Evolutionary conservation across 768 basidiomycete species (phyloP).

Genomic region (Amanita muscaria): DNA sequence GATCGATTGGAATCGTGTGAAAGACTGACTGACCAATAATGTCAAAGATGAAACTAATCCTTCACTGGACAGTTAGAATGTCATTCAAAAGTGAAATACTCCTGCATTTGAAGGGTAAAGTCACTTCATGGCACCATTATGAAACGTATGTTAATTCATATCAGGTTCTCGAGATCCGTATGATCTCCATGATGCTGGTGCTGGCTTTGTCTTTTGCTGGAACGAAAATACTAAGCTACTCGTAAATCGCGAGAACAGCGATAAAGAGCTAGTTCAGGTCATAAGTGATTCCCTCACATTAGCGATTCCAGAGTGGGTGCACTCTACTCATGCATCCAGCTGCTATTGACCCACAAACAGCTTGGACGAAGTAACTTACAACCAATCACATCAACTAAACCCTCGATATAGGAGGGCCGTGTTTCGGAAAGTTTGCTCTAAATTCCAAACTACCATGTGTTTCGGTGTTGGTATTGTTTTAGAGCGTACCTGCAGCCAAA

Average conservation of each 20-base stretch:
- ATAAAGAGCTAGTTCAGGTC: conserved; percentile 77
- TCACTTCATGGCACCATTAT: not conserved
- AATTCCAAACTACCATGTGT: conserved; percentile 73
- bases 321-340: not conserved
- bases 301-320: conserved; percentile 73
- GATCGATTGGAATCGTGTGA: conserved; percentile 1
- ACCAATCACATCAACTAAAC: conserved; percentile 6
- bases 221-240: conserved; percentile 62
- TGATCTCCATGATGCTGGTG: conserved; percentile 54
- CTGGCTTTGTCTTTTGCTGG: conserved; percentile 86
- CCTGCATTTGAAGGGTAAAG: conserved; percentile 77
- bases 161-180: conserved; percentile 81
- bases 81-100: conserved; percentile 66
- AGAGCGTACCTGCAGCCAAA: conserved; percentile 71
- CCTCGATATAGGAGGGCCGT: conserved; percentile 18
- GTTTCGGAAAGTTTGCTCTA: conserved; percentile 71
- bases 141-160: not conserved
- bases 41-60: conserved; percentile 56
- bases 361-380: conserved; percentile 18
- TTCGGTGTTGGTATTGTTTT: conserved; percentile 80
- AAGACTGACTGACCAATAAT: conserved; percentile 5
- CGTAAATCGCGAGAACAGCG: conserved; percentile 61
- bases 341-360: conserved; percentile 10
- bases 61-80: conserved; percentile 74
- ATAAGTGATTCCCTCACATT: conserved; percentile 73